These are phyloP conservation scores for Eucalyptus regnans DNA, from an alignment of 345 rosid species.

Conservation along the genomic window DNA sequence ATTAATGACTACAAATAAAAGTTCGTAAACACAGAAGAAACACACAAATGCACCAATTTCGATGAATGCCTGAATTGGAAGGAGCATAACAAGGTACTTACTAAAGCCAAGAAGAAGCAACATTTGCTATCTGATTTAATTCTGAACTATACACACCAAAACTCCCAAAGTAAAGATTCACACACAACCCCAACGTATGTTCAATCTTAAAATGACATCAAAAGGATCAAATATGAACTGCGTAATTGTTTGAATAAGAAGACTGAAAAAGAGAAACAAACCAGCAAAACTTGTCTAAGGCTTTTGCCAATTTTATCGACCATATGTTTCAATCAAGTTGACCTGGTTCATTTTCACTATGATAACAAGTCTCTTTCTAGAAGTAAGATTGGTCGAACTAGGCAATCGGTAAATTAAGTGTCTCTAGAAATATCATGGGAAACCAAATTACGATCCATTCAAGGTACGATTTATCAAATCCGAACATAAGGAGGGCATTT, in stretches of 20 bases:
- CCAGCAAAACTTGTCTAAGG: not conserved
- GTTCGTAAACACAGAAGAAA: not conserved
- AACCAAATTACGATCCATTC: not conserved
- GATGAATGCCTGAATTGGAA: not conserved
- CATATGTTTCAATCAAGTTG: no score
- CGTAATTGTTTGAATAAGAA: not conserved
- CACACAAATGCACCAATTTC: not conserved
- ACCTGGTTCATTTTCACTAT: no score
- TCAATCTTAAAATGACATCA: not conserved
- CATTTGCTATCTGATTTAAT: not conserved
- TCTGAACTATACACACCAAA: not conserved
- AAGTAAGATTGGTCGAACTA: not conserved
- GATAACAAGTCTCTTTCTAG: not conserved
- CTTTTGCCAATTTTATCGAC: no score
- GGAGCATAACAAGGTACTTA: not conserved
- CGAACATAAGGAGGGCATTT: not conserved
- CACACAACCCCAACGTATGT: not conserved
- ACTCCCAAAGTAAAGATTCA: not conserved
- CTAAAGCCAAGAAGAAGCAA: not conserved
- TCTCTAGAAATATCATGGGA: not conserved
- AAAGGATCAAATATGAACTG: not conserved
- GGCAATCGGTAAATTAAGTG: not conserved
- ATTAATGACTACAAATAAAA: not conserved
- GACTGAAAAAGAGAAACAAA: not conserved
- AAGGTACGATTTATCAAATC: not conserved